These are phyloP conservation scores for Pisolithus albus DNA, from an alignment of 768 basidiomycete genomes.

Conservation along the genomic window DNA sequence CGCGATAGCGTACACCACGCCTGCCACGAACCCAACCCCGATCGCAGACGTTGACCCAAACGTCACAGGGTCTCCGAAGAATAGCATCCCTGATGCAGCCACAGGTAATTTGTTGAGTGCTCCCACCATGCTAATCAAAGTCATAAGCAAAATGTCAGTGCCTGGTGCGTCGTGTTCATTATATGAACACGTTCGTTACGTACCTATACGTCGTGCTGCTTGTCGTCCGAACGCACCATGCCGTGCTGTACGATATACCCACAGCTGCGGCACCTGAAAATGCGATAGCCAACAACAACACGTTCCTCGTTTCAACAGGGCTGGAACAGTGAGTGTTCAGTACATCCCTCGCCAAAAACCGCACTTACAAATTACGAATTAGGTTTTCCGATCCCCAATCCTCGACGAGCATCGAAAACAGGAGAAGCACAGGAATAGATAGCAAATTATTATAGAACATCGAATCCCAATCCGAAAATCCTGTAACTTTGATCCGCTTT, in stretches of 20 bases:
- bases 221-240: conserved; percentile 95
- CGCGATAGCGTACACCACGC: conserved; percentile 86
- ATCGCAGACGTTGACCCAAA: conserved; percentile 86
- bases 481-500: conserved; percentile 89
- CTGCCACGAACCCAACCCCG: conserved; percentile 83
- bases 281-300: conserved; percentile 81
- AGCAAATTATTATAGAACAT: conserved; percentile 99
- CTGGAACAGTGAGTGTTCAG: conserved; percentile 34
- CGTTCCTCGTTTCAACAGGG: conserved; percentile 70
- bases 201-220: conserved; percentile 98
- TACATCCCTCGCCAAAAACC: background rate
- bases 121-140: conserved; percentile 77
- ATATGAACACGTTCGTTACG: conserved; percentile 10
- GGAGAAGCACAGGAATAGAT: conserved; percentile 81
- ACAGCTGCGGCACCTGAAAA: conserved; percentile 98
- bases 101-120: conserved; percentile 97
- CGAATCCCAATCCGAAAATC: conserved; percentile 97
- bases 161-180: background rate
- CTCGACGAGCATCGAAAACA: conserved; percentile 80
- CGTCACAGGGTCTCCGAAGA: conserved; percentile 89
- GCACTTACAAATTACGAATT: conserved; percentile 79
- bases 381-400: conserved; percentile 84
- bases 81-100: conserved; percentile 97
- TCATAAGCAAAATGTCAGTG: conserved; percentile 6
- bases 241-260: conserved; percentile 96